These are phyloP conservation scores for Lachnellula hyalina DNA, from an alignment of 2,329 filamentous ascomycete species.

Conservation along the genomic window DNA sequence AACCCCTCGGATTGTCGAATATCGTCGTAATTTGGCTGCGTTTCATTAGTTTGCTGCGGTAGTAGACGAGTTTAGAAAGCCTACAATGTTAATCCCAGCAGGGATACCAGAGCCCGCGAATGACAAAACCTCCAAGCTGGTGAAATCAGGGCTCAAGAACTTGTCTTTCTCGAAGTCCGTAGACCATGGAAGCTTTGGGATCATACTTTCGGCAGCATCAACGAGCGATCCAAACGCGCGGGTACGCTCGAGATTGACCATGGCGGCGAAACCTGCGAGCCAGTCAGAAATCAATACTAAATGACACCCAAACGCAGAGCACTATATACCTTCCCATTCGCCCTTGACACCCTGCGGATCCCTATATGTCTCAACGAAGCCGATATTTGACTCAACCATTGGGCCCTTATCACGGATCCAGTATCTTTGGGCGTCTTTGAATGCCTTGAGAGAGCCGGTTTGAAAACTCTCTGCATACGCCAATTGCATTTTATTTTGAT, in stretches of 20 bases:
- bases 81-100: constrained; percentile 58
- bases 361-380: constrained; percentile 81
- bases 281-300: background rate
- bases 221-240: constrained; percentile 83
- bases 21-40: constrained; percentile 62
- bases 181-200: constrained; percentile 84
- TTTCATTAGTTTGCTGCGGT: constrained; percentile 21
- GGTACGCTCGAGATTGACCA: constrained; percentile 88
- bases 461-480: constrained; percentile 73
- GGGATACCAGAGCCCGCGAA: constrained; percentile 65
- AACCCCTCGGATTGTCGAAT: constrained; percentile 80
- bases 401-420: constrained; percentile 84
- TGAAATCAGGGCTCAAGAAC: constrained; percentile 94
- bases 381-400: constrained; percentile 71
- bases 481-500: constrained; percentile 65
- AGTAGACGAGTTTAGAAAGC: constrained; percentile 24
- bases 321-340: constrained; percentile 66
- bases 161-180: constrained; percentile 92
- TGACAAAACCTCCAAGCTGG: constrained; percentile 83
- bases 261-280: constrained; percentile 55
- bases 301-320: too few relatives aligned
- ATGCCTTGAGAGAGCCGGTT: constrained; percentile 67
- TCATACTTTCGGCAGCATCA: constrained; percentile 71
- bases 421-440: constrained; percentile 73
- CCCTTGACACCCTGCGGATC: constrained; percentile 76